Evolutionary conservation across 2,329 filamentous ascomycete species (phyloP).

Genomic region (Ascochyta lentis): DNA sequence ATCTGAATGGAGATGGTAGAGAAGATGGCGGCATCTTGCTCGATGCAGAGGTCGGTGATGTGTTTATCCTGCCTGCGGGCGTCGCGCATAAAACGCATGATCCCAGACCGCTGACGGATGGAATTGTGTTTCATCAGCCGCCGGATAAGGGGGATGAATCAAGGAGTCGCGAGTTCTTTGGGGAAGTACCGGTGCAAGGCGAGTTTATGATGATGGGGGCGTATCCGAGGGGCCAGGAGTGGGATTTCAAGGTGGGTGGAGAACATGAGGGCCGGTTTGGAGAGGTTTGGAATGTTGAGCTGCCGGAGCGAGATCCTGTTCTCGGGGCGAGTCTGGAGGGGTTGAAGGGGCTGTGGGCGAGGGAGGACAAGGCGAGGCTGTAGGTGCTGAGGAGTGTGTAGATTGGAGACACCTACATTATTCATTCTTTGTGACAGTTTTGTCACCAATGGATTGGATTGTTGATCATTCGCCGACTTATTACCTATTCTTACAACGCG

Average conservation of each 20-base stretch:
- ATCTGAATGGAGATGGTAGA: conserved; percentile 47
- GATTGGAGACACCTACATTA: no score
- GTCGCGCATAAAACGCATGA: conserved; percentile 63
- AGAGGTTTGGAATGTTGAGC: conserved; percentile 55
- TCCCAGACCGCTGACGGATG: conserved; percentile 44
- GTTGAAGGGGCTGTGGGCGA: conserved; percentile 1
- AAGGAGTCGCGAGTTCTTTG: conserved; percentile 47
- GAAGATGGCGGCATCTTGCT: conserved; percentile 60
- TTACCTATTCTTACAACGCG: conserved; percentile 10
- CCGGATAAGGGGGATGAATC: conserved; percentile 42
- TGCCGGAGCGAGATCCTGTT: conserved; percentile 58
- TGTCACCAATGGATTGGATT: no score
- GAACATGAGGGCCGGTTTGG: conserved; percentile 53
- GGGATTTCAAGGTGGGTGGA: conserved; percentile 60
- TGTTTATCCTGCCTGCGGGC: conserved; percentile 65
- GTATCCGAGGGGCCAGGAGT: conserved; percentile 58
- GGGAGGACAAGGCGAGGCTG: no score
- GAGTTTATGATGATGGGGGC: conserved; percentile 65
- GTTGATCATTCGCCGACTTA: no score
- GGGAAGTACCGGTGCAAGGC: conserved; percentile 48
- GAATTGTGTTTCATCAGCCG: conserved; percentile 55
- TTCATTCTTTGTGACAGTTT: no score
- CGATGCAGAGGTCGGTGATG: conserved; percentile 59
- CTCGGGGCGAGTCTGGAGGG: conserved; percentile 43
- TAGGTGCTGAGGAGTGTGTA: no score